These are phyloP conservation scores for Hymenochaete sp. DNA, from an alignment of 1,284 basidiomycete species.

Conservation along the genomic window DNA sequence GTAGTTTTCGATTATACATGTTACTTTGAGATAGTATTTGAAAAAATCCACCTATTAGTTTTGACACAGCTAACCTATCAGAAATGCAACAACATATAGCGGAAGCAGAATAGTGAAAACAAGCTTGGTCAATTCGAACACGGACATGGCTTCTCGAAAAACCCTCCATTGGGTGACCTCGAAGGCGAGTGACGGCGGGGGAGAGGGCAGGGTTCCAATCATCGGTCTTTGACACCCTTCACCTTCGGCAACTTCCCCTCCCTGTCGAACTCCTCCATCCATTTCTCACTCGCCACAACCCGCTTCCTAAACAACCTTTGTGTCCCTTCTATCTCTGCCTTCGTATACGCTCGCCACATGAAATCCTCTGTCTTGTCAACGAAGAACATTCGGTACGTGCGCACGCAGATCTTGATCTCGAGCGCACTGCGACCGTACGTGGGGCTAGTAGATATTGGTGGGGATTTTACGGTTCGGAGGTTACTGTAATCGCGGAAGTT, in stretches of 20 bases:
- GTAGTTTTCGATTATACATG: too few species aligned
- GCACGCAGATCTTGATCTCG: constrained; percentile 78
- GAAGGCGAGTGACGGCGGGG: too few species aligned
- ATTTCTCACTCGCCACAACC: constrained; percentile 22
- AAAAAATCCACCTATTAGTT: constrained; percentile 2
- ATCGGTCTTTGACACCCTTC: too few species aligned
- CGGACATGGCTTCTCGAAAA: too few species aligned
- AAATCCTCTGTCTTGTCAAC: constrained; percentile 67
- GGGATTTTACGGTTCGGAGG: constrained; percentile 17
- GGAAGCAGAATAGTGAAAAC: background rate
- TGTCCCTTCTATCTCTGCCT: constrained; percentile 28
- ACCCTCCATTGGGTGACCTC: too few species aligned
- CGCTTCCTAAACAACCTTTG: constrained; percentile 20
- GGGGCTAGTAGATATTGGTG: constrained; percentile 27
- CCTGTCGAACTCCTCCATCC: constrained; percentile 27
- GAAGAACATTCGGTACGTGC: constrained; percentile 81
- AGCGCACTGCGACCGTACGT: constrained; percentile 48
- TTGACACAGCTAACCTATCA: constrained; percentile 1
- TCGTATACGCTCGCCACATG: constrained; percentile 35
- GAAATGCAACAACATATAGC: background rate
- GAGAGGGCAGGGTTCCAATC: too few species aligned
- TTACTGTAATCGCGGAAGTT: constrained; percentile 34
- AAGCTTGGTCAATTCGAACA: too few species aligned
- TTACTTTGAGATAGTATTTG: too few species aligned
- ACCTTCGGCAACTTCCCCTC: too few species aligned